These are phyloP conservation scores for Solanum appendiculatum DNA, from an alignment of 257 asterid genomes.

Conservation along the genomic window DNA sequence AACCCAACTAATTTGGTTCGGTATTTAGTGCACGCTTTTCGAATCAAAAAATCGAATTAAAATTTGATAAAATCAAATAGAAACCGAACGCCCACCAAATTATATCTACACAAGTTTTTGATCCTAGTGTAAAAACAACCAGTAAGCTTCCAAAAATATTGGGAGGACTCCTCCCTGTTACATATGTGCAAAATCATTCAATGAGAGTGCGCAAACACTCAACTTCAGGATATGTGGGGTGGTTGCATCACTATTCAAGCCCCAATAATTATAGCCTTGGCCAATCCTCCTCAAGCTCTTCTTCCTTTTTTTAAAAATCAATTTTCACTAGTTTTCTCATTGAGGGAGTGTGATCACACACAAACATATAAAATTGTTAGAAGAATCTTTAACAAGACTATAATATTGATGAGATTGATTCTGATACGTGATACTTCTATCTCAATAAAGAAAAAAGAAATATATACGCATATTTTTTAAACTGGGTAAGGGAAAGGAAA, in stretches of 20 bases:
- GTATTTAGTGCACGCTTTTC: no score
- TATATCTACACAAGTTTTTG: background rate
- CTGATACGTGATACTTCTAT: background rate
- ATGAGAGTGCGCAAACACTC: background rate
- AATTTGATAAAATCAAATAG: no score
- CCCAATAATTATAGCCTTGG: background rate
- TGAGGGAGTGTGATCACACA: background rate
- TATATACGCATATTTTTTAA: no score
- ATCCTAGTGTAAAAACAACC: background rate
- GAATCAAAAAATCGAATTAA: no score
- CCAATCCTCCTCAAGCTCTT: background rate
- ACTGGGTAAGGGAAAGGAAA: no score
- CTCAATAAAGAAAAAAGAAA: no score
- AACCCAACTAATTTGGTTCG: background rate
- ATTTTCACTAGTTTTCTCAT: no score
- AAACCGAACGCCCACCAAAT: no score
- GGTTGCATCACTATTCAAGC: background rate
- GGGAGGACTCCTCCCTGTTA: background rate
- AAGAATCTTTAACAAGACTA: background rate
- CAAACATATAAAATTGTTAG: background rate
- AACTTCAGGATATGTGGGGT: background rate
- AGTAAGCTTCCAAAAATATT: background rate
- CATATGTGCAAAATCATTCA: background rate
- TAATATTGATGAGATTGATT: background rate
- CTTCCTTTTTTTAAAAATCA: no score